These are phyloP conservation scores for Xerocomus spinulosus DNA, from an alignment of 768 basidiomycete genomes.

Conservation along the genomic window DNA sequence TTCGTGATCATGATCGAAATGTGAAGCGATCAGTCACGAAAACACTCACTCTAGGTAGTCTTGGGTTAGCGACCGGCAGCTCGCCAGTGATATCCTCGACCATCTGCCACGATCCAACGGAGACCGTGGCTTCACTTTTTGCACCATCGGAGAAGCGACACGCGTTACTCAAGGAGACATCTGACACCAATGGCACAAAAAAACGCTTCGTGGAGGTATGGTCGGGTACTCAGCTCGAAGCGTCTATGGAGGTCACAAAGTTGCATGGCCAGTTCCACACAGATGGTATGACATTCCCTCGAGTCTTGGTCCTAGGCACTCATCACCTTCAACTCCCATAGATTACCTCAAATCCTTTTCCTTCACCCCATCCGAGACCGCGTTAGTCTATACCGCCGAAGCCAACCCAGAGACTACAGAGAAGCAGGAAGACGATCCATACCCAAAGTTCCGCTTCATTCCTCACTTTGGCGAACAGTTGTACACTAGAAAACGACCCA, in stretches of 20 bases:
- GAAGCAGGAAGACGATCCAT: constrained; percentile 23
- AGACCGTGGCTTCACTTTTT: constrained; percentile 37
- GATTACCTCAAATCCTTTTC: constrained; percentile 49
- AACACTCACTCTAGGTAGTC: constrained; percentile 29
- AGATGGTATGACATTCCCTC: constrained; percentile 41
- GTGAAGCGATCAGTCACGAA: constrained; percentile 42
- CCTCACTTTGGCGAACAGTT: constrained; percentile 65
- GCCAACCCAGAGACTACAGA: constrained; percentile 29
- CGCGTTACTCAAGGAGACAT: constrained; percentile 43
- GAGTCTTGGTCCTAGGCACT: background rate
- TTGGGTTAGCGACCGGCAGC: constrained; percentile 11
- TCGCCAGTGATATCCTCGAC: constrained; percentile 9
- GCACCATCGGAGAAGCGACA: constrained; percentile 41
- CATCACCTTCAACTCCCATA: constrained; percentile 20
- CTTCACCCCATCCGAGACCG: constrained; percentile 50
- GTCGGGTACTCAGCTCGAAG: constrained; percentile 40
- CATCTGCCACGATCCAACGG: constrained; percentile 22
- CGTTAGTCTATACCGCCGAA: constrained; percentile 61
- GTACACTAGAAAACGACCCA: constrained; percentile 47
- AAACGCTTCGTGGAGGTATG: constrained; percentile 61
- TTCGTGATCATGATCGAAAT: constrained; percentile 50
- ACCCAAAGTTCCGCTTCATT: constrained; percentile 46
- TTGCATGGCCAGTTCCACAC: constrained; percentile 56
- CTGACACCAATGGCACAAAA: constrained; percentile 25
- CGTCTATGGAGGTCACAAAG: constrained; percentile 52